Base-by-base conservation (phyloP, 2,329 filamentous ascomycete species). In the Rhynchosporium graminicola region DNA sequence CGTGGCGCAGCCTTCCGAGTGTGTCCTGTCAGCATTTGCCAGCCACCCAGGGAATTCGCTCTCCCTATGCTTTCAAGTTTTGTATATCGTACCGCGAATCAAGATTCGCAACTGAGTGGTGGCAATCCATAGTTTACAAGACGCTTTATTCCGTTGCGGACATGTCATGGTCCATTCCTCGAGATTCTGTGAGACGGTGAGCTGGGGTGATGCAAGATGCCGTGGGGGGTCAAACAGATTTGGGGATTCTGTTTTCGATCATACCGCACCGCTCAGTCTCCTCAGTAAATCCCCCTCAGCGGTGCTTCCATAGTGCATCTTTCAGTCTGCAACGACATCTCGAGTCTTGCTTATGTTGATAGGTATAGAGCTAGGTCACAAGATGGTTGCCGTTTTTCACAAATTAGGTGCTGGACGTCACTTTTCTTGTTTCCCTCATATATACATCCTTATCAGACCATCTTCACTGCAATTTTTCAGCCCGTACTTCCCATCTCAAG, bases 151-250 rank as follows among this genome's bases (percentile, higher is more conserved):
- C 33, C 51, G 20, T 54, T 64, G 55, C 62, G 60, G 63, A 64
- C 62, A 52, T 63, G 58, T 65, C 55, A 51, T 61, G 9, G n/a
- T 13, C 63, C 63, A 60, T 63, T 61, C 51, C 63, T 58, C 26
- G 36, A 40, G 51, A 63, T 63, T 50, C 9, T 8, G 43, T 46
- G 43, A 46, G 43, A 46, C 43, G 28, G 43, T 62, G 51, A 12
- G 38, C 9, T n/a, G 36, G 43, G 57, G 47, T 59, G 46, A 59
- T 65, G 60, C 60, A 33, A 61, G 60, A 51, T 62, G 45, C 63
- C 60, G 57, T 28, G 33, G 15, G 40, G 38, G 62, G 63, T 65
- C 51, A 60, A 60, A 65, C 60, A 9, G 26, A 28, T 46, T 46
- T 26, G 3, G n/a, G 33, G 10, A 29, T 40, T 45, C 15, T 54